phyloP scores from a whole-genome alignment of 352 stramenopile species.

The Globisporangium mamillatum region DNA sequence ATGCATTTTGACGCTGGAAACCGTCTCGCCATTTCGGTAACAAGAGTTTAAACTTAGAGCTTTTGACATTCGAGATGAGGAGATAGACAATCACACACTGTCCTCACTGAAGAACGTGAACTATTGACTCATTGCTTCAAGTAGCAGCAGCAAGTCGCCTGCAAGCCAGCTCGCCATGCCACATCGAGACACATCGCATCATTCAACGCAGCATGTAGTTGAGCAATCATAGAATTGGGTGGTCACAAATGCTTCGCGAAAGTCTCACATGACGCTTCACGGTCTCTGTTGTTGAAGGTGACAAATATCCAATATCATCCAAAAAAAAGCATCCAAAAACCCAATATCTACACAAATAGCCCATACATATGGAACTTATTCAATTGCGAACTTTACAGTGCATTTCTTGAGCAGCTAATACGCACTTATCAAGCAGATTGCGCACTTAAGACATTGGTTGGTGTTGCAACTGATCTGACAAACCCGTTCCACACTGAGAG shows the following conservation, averaged over 20 bases:
- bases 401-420: background rate
- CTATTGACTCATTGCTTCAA: no score
- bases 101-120: background rate
- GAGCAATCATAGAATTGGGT: background rate
- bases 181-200: no score
- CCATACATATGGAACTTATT: background rate
- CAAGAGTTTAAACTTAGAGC: slow-evolving; percentile 3
- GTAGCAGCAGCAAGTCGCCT: background rate
- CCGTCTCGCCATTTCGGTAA: background rate
- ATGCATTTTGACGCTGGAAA: background rate
- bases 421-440: background rate
- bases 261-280: background rate
- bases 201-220: no score
- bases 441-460: slow-evolving; percentile 10
- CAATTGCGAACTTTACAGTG: background rate
- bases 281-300: background rate
- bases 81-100: background rate
- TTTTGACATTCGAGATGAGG: background rate
- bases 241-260: background rate
- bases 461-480: slow-evolving; percentile 4
- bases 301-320: background rate
- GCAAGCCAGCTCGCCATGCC: background rate
- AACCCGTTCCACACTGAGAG: background rate
- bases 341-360: background rate
- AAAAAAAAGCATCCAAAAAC: background rate